Base-by-base conservation (phyloP, 176 grass and related monocot species). In the Phoenix roebelenii region DNA sequence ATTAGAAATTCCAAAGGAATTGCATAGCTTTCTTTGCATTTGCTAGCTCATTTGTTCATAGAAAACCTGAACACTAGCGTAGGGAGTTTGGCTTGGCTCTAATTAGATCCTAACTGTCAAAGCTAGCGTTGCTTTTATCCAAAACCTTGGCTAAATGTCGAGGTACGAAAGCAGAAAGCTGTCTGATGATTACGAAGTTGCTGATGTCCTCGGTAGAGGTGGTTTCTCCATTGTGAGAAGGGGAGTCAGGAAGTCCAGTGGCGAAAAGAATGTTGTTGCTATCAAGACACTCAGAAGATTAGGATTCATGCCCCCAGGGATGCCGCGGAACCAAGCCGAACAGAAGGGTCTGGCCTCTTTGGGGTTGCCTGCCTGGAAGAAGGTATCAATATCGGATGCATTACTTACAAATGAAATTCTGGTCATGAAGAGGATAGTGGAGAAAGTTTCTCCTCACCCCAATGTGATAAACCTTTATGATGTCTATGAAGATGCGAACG, bases 341-440 rank as follows among this genome's bases (percentile, higher is more conserved):
- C 60, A 58, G 52, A 81, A 68, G 61, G 29, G 73, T 16, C 18
- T 23, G 0, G 51, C 50, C 0, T 48, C 61, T 49, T 25, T 50
- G 3, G 73, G 72, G 4, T 57, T 83, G 55, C 76, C 69, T 18
- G 57, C 72, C 64, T 81, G 77, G 85, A 89, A 84, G 58, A 77
- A 89, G 64, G 66, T 78, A 50, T 85, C 81, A 19, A 85, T 89
- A 78, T 89, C 86, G 0, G 86, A 89, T 3, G 77, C 81, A 0
- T 39, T 89, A 61, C 81, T 89, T 5, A 89, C 81, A 1, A 85
- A 85, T 0, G 81, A 89, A 61, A 85, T 89, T 3, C 77, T 84
- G 5, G 86, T 89, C 30, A 89, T 85, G 86, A 74, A 81, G 70
- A 77, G 66, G 80, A 84, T 89, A 16, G 85, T 89, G 32, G 85